phyloP scores from a whole-genome alignment of 192 early-diverging fungal species.

The Linnemannia exigua region DNA sequence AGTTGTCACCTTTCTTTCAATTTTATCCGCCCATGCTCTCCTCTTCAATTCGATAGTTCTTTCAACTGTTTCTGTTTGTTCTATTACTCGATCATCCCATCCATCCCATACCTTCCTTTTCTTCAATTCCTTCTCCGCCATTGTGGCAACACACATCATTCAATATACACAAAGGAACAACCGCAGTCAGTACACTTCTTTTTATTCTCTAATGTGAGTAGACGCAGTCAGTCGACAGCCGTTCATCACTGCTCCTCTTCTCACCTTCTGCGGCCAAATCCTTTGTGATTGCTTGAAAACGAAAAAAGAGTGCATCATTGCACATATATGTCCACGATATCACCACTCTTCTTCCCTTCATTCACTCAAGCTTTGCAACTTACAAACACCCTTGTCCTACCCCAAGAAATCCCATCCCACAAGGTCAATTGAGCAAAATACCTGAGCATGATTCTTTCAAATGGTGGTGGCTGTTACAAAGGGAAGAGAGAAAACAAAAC shows the following conservation, averaged over 20 bases:
- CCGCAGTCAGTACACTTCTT: not conserved
- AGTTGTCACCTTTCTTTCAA: too few species aligned
- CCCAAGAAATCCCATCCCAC: not conserved
- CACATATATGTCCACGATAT: not conserved
- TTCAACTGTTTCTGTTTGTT: too few species aligned
- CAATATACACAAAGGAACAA: not conserved
- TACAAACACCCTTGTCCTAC: not conserved
- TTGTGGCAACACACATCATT: not conserved
- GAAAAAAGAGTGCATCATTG: not conserved
- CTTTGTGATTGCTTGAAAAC: too few species aligned
- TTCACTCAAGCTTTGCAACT: not conserved
- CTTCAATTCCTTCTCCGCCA: not conserved
- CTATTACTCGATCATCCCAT: too few species aligned
- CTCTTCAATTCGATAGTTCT: too few species aligned
- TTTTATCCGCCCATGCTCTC: too few species aligned
- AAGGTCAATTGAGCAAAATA: conserved; percentile 7
- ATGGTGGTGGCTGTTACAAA: not conserved
- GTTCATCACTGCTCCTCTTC: not conserved
- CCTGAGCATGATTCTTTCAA: not conserved
- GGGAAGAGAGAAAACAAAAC: not conserved
- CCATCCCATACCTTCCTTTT: too few species aligned
- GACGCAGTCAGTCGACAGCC: not conserved
- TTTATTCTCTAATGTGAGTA: not conserved
- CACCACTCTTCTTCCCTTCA: not conserved
- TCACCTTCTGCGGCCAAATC: not conserved